These are phyloP conservation scores for Exophiala oligosperma DNA, from an alignment of 2,329 filamentous ascomycete genomes.

Conservation along the genomic window DNA sequence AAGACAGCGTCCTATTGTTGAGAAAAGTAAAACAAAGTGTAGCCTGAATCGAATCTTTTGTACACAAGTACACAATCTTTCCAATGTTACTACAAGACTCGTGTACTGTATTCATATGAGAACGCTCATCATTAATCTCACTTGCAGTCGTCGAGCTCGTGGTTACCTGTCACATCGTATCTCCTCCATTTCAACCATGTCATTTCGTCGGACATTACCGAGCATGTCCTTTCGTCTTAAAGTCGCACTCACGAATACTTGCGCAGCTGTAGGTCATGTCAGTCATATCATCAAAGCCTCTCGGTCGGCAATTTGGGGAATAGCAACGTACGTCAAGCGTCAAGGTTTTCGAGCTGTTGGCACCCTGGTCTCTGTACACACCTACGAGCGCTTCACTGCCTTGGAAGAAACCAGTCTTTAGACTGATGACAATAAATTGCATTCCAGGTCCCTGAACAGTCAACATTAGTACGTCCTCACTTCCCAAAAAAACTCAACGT, in stretches of 20 bases:
- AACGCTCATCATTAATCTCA: no score
- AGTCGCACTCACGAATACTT: slow-evolving; percentile 21
- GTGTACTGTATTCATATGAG: no score
- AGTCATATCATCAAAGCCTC: neutral
- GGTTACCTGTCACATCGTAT: neutral
- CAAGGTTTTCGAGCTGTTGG: slow-evolving; percentile 87
- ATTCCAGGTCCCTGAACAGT: slow-evolving; percentile 71
- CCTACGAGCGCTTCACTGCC: slow-evolving; percentile 94
- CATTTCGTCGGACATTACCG: neutral
- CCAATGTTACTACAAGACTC: no score
- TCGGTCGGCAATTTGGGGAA: neutral
- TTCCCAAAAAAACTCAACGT: neutral
- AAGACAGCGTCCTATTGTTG: no score
- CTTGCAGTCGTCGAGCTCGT: no score
- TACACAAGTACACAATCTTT: no score
- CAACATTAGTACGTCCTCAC: neutral
- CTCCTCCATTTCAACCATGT: neutral
- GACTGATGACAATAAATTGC: slow-evolving; percentile 97
- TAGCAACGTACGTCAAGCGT: slow-evolving; percentile 83
- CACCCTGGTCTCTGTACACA: slow-evolving; percentile 90
- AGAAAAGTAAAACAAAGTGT: no score
- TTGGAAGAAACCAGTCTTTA: slow-evolving; percentile 95
- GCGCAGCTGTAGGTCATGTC: slow-evolving; percentile 15
- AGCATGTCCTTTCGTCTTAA: neutral
- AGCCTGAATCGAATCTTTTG: no score